Base-by-base conservation (phyloP, 2,329 filamentous ascomycete species). In the Phialophora tarda region DNA sequence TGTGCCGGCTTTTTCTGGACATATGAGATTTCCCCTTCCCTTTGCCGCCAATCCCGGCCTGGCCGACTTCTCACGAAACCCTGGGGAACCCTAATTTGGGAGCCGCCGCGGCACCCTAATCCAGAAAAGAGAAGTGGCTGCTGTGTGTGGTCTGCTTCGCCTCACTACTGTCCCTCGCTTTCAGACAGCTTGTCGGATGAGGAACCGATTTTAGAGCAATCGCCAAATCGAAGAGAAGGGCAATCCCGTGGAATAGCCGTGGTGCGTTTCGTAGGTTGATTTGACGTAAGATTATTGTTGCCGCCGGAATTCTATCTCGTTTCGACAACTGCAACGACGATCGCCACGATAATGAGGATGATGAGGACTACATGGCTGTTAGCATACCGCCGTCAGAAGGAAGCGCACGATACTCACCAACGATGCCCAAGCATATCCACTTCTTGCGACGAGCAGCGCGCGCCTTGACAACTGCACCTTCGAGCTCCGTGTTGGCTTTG, bases 401-500 rank as follows among this genome's bases (percentile, higher is more conserved):
- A 41, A 54, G 41, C 23, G 50, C 41, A 58, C 11, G 57, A 71
- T 71, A 86, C 85, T 80, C 77, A 85, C 82, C 81, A 73, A 84
- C 81, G 75, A 97, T 92, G 74, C 89, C 88, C 72, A 97, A 81
- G 83, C 93, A 97, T 77, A 91, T 93, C 93, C 93, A 97, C 90
- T 97, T 97, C 92, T 96, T 96, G 82, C 88, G 91, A 73, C 91
- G 86, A 59, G 90, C 91, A 73, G 88, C 86, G 77, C 90, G 85
- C 8, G 94, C 94, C 72, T 91, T 96, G 68, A 85, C 84, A 69
- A 97, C 91, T 12, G 93, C 93, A n/a, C 86, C 86, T 47, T 85
- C 88, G 66, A 98, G 91, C 78, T 97, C 88, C 69, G 88, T 85
- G 75, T 95, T 97, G 71, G 90, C 94, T 77, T 95, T 90, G 74